These are phyloP conservation scores for Fraxinus excelsior DNA, from an alignment of 257 asterid genomes.

Conservation along the genomic window DNA sequence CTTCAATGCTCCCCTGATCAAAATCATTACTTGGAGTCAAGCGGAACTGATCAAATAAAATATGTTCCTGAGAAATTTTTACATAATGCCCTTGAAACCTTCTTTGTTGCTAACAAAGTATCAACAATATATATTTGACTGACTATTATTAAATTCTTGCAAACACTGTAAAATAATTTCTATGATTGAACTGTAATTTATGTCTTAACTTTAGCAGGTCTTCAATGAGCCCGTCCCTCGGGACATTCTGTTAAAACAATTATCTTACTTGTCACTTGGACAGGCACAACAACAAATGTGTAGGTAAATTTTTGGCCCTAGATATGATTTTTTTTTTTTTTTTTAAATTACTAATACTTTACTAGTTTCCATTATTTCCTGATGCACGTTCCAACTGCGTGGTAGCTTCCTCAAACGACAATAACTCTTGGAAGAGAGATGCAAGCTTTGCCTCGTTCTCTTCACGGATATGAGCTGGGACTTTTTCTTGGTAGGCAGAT, in stretches of 20 bases:
- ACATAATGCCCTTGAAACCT: neutral
- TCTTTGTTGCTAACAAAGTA: too few relatives aligned
- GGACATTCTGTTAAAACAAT: neutral
- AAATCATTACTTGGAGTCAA: neutral
- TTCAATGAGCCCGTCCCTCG: neutral
- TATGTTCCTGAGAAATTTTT: neutral
- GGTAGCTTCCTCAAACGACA: slow-evolving; percentile 60
- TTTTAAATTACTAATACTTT: neutral
- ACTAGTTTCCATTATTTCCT: neutral
- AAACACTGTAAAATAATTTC: neutral
- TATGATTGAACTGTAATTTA: neutral
- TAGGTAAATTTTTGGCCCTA: neutral
- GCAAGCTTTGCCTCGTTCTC: slow-evolving; percentile 56
- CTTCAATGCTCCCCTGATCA: too few relatives aligned
- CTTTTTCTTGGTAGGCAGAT: slow-evolving; percentile 74
- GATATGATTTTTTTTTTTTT: neutral
- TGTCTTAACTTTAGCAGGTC: neutral
- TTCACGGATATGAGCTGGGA: slow-evolving; percentile 59
- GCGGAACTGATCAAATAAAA: too few relatives aligned
- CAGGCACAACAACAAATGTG: neutral
- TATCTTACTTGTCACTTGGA: neutral
- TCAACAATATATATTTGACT: neutral
- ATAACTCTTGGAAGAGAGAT: slow-evolving; percentile 51
- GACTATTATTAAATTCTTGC: neutral
- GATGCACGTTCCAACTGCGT: slow-evolving; percentile 48